Base-by-base conservation (phyloP, 2,329 filamentous ascomycete species). In the Myrmaecium sp. region DNA sequence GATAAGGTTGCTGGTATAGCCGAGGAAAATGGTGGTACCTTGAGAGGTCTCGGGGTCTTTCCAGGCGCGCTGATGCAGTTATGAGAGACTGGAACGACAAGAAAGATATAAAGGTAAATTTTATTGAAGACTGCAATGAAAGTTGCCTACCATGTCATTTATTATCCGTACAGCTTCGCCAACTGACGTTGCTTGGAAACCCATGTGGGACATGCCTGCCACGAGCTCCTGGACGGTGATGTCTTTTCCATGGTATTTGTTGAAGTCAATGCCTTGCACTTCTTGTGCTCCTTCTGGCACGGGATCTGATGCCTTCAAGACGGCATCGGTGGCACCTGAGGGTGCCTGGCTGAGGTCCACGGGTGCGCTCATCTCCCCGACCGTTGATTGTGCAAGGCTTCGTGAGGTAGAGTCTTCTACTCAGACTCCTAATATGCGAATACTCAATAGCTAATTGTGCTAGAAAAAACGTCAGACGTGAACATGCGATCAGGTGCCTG, bases 1-100 rank as follows among this genome's bases (percentile, higher is more conserved):
- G 44, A 98, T 94, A 41, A 98, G 66, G 50, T 98, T 98, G 26
- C 82, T 93, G 6, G 89, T 98, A 58, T 94, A 98, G 30, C 89
- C 89, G 6, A 98, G 69, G 54, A 98, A 95, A 41, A 98, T 86
- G 33, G 89, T 95, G 11, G 89, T 89, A 42, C 69, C 69, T 14
- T 77, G 71, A 9, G 69, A 70, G 2, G 79, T 79, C 44, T 84
- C 78, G 1, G 80, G 70, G 47, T 93, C 78, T 34, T 65, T 64
- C 75, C 81, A 95, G 30, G 68, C 66, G 46, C 82, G 69, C 81
- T 75, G 45, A 40, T 25, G 8, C 38, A 28, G n/a, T n/a, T n/a
- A n/a, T n/a, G n/a, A n/a, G n/a, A 20, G 18, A n/a, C 18, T 20
- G n/a, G n/a, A n/a, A 20, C 18, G 18, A 20, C 8, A 20, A n/a